These are phyloP conservation scores for Trichoderma sp. DNA, from an alignment of 2,329 filamentous ascomycete genomes.

Conservation along the genomic window DNA sequence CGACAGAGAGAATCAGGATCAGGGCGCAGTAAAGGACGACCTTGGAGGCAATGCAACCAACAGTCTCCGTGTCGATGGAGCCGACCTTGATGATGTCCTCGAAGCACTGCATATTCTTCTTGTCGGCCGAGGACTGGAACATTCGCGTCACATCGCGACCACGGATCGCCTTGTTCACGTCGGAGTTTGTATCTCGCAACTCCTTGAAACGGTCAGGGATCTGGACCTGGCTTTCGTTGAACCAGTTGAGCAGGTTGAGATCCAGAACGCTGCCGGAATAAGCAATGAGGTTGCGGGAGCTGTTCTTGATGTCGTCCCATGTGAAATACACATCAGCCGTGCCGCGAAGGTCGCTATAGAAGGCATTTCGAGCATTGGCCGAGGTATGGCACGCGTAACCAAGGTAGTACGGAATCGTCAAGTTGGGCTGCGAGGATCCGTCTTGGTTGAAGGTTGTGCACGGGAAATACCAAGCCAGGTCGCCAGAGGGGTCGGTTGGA, in stretches of 20 bases:
- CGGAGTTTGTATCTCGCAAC: conserved; percentile 67
- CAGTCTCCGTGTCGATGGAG: conserved; percentile 90
- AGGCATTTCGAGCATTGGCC: conserved; percentile 64
- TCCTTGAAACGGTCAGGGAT: conserved; percentile 79
- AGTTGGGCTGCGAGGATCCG: conserved; percentile 77
- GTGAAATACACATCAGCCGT: conserved; percentile 92
- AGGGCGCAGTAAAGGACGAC: conserved; percentile 95
- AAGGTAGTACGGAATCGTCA: conserved; percentile 72
- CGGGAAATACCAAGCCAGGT: conserved; percentile 96
- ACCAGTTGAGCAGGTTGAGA: conserved; percentile 84
- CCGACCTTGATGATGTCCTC: conserved; percentile 95
- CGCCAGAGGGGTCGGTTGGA: conserved; percentile 69
- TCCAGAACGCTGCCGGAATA: conserved; percentile 95
- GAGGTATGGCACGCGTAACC: conserved; percentile 92
- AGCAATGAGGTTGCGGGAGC: conserved; percentile 84
- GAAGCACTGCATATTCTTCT: conserved; percentile 81
- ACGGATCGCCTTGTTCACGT: conserved; percentile 64
- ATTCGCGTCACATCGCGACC: conserved; percentile 88
- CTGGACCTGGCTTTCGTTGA: conserved; percentile 77
- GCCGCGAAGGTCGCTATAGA: conserved; percentile 69
- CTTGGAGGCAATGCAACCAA: conserved; percentile 96
- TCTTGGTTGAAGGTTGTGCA: conserved; percentile 92
- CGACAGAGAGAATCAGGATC: conserved; percentile 87
- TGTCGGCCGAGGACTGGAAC: conserved; percentile 78
- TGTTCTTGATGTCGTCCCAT: conserved; percentile 92